Conservation (phyloP, 306 rosid genomes). For the Echinosophora koreensis region DNA sequence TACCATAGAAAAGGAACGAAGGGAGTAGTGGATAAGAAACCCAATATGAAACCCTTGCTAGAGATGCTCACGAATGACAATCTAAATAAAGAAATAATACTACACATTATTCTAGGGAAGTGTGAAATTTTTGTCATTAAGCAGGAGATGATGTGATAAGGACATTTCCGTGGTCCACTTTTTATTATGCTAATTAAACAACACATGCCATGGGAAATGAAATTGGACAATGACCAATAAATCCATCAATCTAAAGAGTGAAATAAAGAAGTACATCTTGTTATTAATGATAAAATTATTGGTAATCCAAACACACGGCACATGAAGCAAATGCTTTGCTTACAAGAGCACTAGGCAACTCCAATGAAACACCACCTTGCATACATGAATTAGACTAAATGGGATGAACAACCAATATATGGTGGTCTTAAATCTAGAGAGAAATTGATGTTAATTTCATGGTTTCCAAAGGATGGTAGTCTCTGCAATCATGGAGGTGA, state of each 20-base stretch:
- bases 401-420: neutral
- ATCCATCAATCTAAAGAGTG: neutral
- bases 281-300: slow-evolving; percentile 30
- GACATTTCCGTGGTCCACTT: neutral
- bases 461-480: slow-evolving; percentile 75
- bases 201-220: neutral
- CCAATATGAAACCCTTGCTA: too few relatives aligned
- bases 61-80: too few relatives aligned
- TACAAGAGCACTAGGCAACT: slow-evolving; percentile 20
- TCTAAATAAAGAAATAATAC: too few relatives aligned
- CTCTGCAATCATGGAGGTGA: slow-evolving; percentile 77
- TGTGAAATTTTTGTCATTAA: too few relatives aligned
- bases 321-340: slow-evolving; percentile 9
- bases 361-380: slow-evolving; percentile 20
- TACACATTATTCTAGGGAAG: too few relatives aligned
- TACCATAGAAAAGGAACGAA: too few relatives aligned
- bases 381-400: slow-evolving; percentile 11
- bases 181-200: neutral
- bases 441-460: slow-evolving; percentile 29
- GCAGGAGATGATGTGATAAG: neutral
- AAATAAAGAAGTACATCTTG: slow-evolving; percentile 14
- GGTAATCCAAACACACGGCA: slow-evolving; percentile 16
- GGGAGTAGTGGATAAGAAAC: too few relatives aligned
- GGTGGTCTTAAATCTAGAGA: slow-evolving; percentile 28
- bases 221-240: neutral